Evolutionary conservation across 129 eudicot genomes (phyloP), one percentile per base, ranked within the genome.

Genomic region (Ambrosia trifida): DNA sequence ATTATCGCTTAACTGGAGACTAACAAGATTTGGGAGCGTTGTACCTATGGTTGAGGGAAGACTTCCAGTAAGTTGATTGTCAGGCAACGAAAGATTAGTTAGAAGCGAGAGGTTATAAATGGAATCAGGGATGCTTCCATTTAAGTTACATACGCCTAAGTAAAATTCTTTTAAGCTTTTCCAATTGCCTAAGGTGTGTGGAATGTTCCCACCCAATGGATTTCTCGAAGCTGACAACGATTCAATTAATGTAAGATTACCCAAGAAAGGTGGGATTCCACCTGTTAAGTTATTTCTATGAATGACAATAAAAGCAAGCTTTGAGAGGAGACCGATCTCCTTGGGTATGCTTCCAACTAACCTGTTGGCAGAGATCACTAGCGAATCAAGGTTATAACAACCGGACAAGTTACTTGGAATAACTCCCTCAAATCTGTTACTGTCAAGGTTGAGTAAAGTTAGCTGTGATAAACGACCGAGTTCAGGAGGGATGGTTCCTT

Each of bases 401-500:
- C 62, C 14, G 5, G 82, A 63, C 50, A 78, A 11, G 51, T 78
- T 72, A 31, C 73, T 28, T 4, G 72, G 78, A 64, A 78, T 63
- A 14, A 38, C 72, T 10, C 68, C 60, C 2, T 30, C 7, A 2
- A 78, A 72, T 11, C 45, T 30, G 47, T 78, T 78, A 19, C 1
- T 0, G 0, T 7, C 18, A 44, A 78, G 56, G 11, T 7, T 1
- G 30, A 78, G 72, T 11, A 16, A 0, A 28, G 59, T 47, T 66
- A 78, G 38, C 46, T 76, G 61, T 2, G 66, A 78, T 4, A 78
- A 24, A 63, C 72, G 71, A 5, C 67, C 77, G 5, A 78, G 67
- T 70, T 78, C 82, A n/a, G 13, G 49, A 11, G 81, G 72, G 59
- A 77, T 70, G 33, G 57, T 49, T 69, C 66, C 81, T 51, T 59